These are phyloP conservation scores for Trichoderma cornu-damae DNA, from an alignment of 2,329 filamentous ascomycete species.

Conservation along the genomic window DNA sequence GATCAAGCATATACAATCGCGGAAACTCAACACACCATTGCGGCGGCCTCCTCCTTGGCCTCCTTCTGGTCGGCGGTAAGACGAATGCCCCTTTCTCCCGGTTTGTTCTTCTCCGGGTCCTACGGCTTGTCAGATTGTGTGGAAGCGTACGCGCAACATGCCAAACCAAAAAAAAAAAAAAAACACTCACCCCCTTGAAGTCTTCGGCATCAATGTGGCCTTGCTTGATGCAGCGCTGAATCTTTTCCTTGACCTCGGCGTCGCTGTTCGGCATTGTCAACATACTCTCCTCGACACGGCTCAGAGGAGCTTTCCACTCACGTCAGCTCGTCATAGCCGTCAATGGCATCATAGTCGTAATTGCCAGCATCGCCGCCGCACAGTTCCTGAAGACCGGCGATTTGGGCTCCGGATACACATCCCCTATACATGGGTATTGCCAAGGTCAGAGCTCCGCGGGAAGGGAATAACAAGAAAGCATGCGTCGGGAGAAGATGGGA, in stretches of 20 bases:
- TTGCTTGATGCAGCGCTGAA: slow-evolving; percentile 64
- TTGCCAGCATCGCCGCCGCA: slow-evolving; percentile 40
- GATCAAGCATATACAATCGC: slow-evolving; percentile 16
- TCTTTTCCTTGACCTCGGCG: slow-evolving; percentile 64
- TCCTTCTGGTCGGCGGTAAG: slow-evolving; percentile 35
- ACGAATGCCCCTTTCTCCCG: slow-evolving; percentile 61
- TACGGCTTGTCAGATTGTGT: slow-evolving; percentile 33
- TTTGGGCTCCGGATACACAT: slow-evolving; percentile 72
- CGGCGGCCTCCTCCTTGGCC: slow-evolving; percentile 32
- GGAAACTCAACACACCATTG: slow-evolving; percentile 21
- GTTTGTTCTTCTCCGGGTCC: slow-evolving; percentile 70
- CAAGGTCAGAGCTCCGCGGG: not conserved
- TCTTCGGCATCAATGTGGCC: slow-evolving; percentile 81
- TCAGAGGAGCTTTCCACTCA: slow-evolving; percentile 30
- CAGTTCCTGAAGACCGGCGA: slow-evolving; percentile 59
- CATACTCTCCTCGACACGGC: not conserved
- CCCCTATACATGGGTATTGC: slow-evolving; percentile 58
- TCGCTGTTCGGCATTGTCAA: slow-evolving; percentile 28
- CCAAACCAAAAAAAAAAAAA: not conserved
- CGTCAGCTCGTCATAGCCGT: slow-evolving; percentile 74
- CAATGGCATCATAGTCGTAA: slow-evolving; percentile 63
- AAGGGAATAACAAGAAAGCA: not conserved
- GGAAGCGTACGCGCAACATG: slow-evolving; percentile 5
- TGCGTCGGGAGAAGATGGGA: not conserved
- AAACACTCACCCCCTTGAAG: slow-evolving; percentile 82